Conservation (phyloP, 2,329 filamentous ascomycete species). For the Diaporthe ampelina region DNA sequence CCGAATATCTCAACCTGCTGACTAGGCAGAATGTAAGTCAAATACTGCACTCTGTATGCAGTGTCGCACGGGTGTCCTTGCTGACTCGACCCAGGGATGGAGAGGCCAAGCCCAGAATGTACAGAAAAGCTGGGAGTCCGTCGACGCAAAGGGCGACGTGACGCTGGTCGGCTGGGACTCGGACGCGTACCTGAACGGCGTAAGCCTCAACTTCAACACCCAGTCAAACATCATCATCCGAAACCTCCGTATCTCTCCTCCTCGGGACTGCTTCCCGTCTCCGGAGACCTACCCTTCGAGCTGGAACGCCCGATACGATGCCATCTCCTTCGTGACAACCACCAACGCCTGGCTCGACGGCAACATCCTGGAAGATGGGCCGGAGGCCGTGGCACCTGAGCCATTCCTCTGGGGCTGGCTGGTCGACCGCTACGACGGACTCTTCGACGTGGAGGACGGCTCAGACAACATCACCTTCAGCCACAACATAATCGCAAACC, state of each 20-base stretch:
- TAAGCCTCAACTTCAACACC: constrained; percentile 28
- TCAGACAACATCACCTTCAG: constrained; percentile 32
- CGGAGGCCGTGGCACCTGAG: constrained; percentile 12
- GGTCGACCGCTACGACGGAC: constrained; percentile 26
- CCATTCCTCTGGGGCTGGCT: constrained; percentile 28
- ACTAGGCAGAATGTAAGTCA: constrained; percentile 29
- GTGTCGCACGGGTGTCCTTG: not conserved
- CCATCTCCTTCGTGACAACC: constrained; percentile 24
- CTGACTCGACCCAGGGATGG: constrained; percentile 14
- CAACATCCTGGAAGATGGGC: constrained; percentile 29
- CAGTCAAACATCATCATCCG: constrained; percentile 33
- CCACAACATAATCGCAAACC: constrained; percentile 34
- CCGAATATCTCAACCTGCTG: constrained; percentile 15
- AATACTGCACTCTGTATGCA: too few relatives aligned
- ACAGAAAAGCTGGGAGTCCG: constrained; percentile 26
- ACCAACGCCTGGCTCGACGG: constrained; percentile 28
- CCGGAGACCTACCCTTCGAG: constrained; percentile 25
- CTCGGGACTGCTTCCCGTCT: constrained; percentile 29
- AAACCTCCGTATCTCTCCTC: constrained; percentile 23
- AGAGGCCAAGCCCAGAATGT: constrained; percentile 28
- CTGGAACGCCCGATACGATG: constrained; percentile 32
- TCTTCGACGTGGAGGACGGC: constrained; percentile 28
- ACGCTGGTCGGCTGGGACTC: constrained; percentile 32
- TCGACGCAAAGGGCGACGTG: constrained; percentile 27
- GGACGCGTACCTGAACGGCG: constrained; percentile 13